Evolutionary conservation across 768 basidiomycete genomes (phyloP).

Genomic region (Naematelia encephala): DNA sequence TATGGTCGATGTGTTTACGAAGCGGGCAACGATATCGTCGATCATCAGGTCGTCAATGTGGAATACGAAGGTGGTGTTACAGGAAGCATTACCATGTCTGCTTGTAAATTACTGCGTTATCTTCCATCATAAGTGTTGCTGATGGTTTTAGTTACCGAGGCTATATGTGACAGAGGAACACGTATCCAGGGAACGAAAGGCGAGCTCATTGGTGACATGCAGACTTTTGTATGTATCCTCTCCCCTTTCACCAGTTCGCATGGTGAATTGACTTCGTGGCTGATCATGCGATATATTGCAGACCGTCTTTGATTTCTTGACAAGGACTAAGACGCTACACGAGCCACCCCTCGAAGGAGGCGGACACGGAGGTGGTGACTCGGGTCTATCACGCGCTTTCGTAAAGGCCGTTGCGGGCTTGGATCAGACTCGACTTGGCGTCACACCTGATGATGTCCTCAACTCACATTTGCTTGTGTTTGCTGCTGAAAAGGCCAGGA

Average conservation of each 20-base stretch:
- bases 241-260: not conserved
- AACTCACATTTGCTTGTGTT: constrained; percentile 80
- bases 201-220: constrained; percentile 85
- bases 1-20: constrained; percentile 86
- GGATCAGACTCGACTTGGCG: constrained; percentile 65
- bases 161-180: constrained; percentile 75
- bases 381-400: constrained; percentile 71
- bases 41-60: constrained; percentile 86
- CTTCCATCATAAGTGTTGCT: not conserved
- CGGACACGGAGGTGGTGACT: constrained; percentile 79
- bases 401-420: constrained; percentile 68
- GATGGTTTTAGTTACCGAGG: constrained; percentile 57
- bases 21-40: constrained; percentile 77
- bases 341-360: constrained; percentile 62
- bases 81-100: constrained; percentile 84
- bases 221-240: constrained; percentile 53
- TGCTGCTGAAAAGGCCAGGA: constrained; percentile 76
- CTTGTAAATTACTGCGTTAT: constrained; percentile 43
- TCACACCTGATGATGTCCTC: constrained; percentile 63
- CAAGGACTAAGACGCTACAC: constrained; percentile 52
- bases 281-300: constrained; percentile 8
- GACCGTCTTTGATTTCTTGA: constrained; percentile 71
- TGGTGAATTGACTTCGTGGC: not conserved
- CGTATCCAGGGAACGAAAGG: constrained; percentile 81
- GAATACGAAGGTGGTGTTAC: constrained; percentile 79